Evolutionary conservation across 2,329 filamentous ascomycete species (phyloP), one percentile per base, ranked within the genome.

Genomic region (Fusarium virguliforme): DNA sequence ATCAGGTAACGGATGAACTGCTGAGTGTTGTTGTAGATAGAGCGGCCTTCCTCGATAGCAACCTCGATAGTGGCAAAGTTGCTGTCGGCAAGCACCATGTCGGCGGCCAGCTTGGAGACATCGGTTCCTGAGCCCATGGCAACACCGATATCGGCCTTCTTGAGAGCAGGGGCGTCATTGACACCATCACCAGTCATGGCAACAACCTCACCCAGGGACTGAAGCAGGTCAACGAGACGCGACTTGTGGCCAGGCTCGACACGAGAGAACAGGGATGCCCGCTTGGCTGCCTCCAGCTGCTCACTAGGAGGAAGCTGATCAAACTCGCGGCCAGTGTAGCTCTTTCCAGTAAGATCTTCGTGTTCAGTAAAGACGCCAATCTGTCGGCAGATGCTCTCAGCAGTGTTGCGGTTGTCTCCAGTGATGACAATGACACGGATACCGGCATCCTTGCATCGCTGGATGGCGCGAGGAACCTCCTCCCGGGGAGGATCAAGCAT

Each of bases 21-120:
- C 81, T 99, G 96, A 6, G 96, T 99, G 87, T 99, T 99, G 91
- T 96, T 98, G 89, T 98, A 99, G 83, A 99, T 99, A 71, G 95
- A 95, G 70, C 96, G 92, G 60, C 96, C 96, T 83, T 99, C 96
- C 81, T 99, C 96, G 71, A 99, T 95, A 55, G 96, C 96, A 62
- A 94, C 87, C 81, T 97, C 94, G 74, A 99, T 99, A 4, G 96
- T 99, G 68, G 96, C 96, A 81, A 99, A 99, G 86, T 99, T 99
- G 84, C 98, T 94, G 83, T 99, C 97, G 28, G 95, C 94, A 57
- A 99, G 91, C 57, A 99, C 95, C 96, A 99, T 99, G 81, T 99
- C 96, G 64, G 97, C 94, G 32, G 96, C 96, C 73, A 99, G 86
- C 85, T 97, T 98, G 65, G 96, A 94, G 32, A 99, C 96, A 80